Conservation (phyloP, 345 rosid species). For the Diplotaxis tenuifolia region DNA sequence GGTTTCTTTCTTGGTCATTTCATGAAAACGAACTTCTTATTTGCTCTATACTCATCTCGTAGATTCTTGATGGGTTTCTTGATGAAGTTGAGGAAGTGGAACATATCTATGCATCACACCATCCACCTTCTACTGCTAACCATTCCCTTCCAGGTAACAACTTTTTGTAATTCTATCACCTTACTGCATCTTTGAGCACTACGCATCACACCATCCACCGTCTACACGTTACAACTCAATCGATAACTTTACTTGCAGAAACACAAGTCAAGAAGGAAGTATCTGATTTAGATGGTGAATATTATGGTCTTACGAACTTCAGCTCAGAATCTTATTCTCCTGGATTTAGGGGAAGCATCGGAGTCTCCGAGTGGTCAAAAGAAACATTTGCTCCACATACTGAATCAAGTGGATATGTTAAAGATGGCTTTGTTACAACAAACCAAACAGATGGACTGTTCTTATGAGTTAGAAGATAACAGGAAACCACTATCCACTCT, state of each 20-base stretch:
- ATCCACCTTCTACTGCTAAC: constrained; percentile 49
- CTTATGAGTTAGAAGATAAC: constrained; percentile 47
- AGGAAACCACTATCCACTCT: constrained; percentile 44
- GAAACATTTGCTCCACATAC: constrained; percentile 41
- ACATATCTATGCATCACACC: constrained; percentile 55
- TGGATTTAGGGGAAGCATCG: constrained; percentile 48
- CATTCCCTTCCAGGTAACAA: constrained; percentile 53
- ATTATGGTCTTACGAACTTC: constrained; percentile 35
- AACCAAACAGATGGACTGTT: constrained; percentile 30
- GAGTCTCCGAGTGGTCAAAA: constrained; percentile 52
- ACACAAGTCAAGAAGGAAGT: constrained; percentile 52
- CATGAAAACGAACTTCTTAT: constrained; percentile 17
- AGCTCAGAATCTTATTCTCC: constrained; percentile 73
- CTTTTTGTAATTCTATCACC: neutral
- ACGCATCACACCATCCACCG: no score
- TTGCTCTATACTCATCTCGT: constrained; percentile 27
- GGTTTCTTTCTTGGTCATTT: neutral
- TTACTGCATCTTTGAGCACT: neutral
- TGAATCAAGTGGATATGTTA: constrained; percentile 21
- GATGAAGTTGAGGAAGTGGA: constrained; percentile 75
- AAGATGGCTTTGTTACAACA: constrained; percentile 6
- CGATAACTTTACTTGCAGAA: constrained; percentile 47
- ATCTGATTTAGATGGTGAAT: constrained; percentile 42
- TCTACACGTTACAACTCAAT: no score
- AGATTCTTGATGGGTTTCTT: constrained; percentile 79